Base-by-base conservation (phyloP, 2,329 filamentous ascomycete species). In the Aspergillus sp. region DNA sequence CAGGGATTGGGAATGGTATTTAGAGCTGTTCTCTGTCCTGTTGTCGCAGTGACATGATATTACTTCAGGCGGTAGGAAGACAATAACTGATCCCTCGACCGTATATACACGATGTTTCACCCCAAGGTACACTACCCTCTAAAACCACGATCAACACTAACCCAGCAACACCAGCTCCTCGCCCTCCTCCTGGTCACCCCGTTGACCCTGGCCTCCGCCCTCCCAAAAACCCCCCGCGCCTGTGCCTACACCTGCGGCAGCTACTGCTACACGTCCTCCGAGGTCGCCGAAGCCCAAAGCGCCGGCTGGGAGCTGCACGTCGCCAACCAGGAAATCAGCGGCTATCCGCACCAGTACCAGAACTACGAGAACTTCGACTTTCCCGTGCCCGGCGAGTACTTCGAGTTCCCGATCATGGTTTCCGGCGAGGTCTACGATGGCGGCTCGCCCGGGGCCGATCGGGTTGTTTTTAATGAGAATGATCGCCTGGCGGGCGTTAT, bases 341-440 rank as follows among this genome's bases (percentile, higher is more conserved):
- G 53, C 33, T 78, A 78, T 51, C 75, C 75, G 0, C 74, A 78
- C 51, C 55, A 56, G 24, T 79, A 75, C 60, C 70, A 75, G 53
- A 71, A 79, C 61, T 70, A 70, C 44, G 75, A 80, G 48, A 74
- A 72, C n/a, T 80, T 81, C 52, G 56, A 63, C 24, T 79, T 81
- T 51, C 43, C 63, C 2, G 68, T 77, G 4, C 42, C 52, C 3
- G 74, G 72, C 0, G 72, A 75, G 0, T 81, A 74, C 51, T 69
- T 76, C 39, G 77, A 80, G 55, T 81, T 78, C 53, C 77, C 77
- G 1, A 64, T 81, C 33, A 42, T 71, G 47, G 57, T 52, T 10
- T 63, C 57, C 19, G 67, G 66, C 15, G 44, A 51, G 2, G 51
- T 68, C 2, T 80, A 77, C 49, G 66, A 52, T 36, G 76, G 77